These are phyloP conservation scores for Periconia digitata DNA, from an alignment of 2,329 filamentous ascomycete species.

Conservation along the genomic window DNA sequence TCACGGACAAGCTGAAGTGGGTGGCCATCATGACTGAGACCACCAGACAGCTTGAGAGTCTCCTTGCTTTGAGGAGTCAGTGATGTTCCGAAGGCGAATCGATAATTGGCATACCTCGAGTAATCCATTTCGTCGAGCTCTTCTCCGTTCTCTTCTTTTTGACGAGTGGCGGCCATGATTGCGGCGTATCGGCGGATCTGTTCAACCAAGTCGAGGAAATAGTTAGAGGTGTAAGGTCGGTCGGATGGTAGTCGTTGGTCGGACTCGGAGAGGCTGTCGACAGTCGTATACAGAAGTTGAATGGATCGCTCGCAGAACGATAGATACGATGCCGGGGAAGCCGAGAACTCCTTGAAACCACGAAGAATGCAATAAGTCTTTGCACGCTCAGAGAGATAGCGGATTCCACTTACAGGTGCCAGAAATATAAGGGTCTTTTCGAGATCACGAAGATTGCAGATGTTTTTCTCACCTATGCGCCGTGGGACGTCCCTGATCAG, in stretches of 20 bases:
- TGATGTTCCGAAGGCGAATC: slow-evolving; percentile 22
- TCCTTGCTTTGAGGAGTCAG: slow-evolving; percentile 57
- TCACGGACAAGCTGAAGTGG: slow-evolving; percentile 82
- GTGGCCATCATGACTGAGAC: slow-evolving; percentile 77
- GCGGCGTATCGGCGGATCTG: slow-evolving; percentile 89
- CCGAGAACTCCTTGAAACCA: slow-evolving; percentile 70
- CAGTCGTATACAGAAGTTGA: slow-evolving; percentile 84
- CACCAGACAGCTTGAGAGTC: slow-evolving; percentile 78
- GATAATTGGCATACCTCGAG: slow-evolving; percentile 43
- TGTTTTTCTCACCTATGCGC: slow-evolving; percentile 80
- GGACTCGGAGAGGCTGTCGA: slow-evolving; percentile 80
- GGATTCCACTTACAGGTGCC: slow-evolving; percentile 81
- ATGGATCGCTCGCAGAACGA: slow-evolving; percentile 90
- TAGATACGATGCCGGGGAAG: slow-evolving; percentile 74
- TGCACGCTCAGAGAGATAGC: slow-evolving; percentile 58
- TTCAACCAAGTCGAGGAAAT: slow-evolving; percentile 94
- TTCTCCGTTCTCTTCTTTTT: slow-evolving; percentile 62
- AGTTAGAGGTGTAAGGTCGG: slow-evolving; percentile 90
- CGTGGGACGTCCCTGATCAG: slow-evolving; percentile 77
- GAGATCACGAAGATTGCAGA: slow-evolving; percentile 87
- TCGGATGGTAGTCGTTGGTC: slow-evolving; percentile 84
- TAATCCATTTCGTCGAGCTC: slow-evolving; percentile 55
- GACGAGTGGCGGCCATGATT: slow-evolving; percentile 75
- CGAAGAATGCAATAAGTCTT: slow-evolving; percentile 65
- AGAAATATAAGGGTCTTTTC: slow-evolving; percentile 92